Evolutionary conservation across 2,329 filamentous ascomycete species (phyloP), one percentile per base, ranked within the genome.

Genomic region (Penicillium hordei): DNA sequence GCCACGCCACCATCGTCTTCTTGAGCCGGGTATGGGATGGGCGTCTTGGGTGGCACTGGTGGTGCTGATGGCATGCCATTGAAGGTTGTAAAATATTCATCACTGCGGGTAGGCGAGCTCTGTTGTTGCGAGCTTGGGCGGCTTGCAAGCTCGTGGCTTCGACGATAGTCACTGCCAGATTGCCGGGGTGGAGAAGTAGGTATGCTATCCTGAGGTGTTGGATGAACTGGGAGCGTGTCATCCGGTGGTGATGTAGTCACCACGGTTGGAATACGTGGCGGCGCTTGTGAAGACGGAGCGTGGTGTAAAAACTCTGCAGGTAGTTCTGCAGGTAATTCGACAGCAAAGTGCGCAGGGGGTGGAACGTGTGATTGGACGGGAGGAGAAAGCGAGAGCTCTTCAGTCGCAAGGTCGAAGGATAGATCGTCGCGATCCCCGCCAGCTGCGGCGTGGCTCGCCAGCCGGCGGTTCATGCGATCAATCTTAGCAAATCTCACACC

Each of bases 401-500:
- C 71, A 13, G 53, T 60, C 46, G 67, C 68, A n/a, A 65, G 62
- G 65, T 71, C 69, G 60, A 63, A 72, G 40, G 61, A 65, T 38
- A 67, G 45, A 40, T 68, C 68, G 44, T 66, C 67, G 7, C 65
- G 64, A 44, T 65, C 66, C 59, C 62, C 70, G 55, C 62, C 69
- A 63, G 62, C 75, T 57, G 67, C 79, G 64, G 60, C 77, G 70
- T 70, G 71, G 45, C 79, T 77, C 33, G 89, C 86, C 72, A 85
- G 86, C 55, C 90, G 83, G 57, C 83, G 76, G 73, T 91, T 91
- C 62, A 90, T 89, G 60, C 87, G 84, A 68, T 93, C 82, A 62
- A 97, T 92, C 75, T 90, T 91, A 60, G 90, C 90, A 65, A 97
- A 80, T 74, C 93, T 95, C 9, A 85, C 83, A 0, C 93, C 88